phyloP scores from a whole-genome alignment of 1,284 basidiomycete species.

The Violaceomyces palustris region DNA sequence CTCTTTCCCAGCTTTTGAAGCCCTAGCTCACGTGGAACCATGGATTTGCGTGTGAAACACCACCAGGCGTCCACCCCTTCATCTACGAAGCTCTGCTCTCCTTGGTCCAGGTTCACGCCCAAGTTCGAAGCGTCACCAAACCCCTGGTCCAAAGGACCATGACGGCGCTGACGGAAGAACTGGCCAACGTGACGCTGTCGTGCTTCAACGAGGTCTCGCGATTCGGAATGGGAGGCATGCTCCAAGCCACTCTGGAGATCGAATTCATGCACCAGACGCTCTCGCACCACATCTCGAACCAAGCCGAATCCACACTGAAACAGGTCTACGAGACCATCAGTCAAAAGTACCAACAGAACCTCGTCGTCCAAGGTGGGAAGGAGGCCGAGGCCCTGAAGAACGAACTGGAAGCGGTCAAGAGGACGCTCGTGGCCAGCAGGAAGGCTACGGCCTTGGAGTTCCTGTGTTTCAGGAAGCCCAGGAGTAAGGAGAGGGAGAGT shows the following conservation, averaged over 20 bases:
- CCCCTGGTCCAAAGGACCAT: slow-evolving; percentile 74
- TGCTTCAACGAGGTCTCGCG: slow-evolving; percentile 79
- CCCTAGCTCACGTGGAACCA: neutral
- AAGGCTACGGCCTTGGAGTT: slow-evolving; percentile 91
- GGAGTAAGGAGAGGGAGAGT: neutral
- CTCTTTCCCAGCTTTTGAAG: neutral
- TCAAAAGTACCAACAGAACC: slow-evolving; percentile 63
- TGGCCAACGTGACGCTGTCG: slow-evolving; percentile 73
- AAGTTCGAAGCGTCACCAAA: slow-evolving; percentile 74
- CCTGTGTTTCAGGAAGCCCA: slow-evolving; percentile 61
- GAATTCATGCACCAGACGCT: slow-evolving; percentile 97
- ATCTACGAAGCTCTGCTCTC: slow-evolving; percentile 84
- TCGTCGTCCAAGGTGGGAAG: slow-evolving; percentile 53
- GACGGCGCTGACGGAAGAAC: slow-evolving; percentile 72
- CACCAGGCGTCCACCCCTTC: slow-evolving; percentile 79
- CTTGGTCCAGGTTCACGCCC: slow-evolving; percentile 86
- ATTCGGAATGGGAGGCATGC: slow-evolving; percentile 98
- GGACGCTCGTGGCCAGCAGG: slow-evolving; percentile 76
- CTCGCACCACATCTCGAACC: slow-evolving; percentile 73
- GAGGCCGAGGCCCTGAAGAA: slow-evolving; percentile 43
- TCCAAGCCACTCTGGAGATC: slow-evolving; percentile 95
- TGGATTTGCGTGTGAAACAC: too few species aligned
- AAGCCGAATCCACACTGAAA: slow-evolving; percentile 74
- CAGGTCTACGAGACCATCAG: slow-evolving; percentile 92
- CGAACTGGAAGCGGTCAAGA: slow-evolving; percentile 87